Conservation (phyloP, 495 filamentous ascomycete species). For the Penicillium pulvis region DNA sequence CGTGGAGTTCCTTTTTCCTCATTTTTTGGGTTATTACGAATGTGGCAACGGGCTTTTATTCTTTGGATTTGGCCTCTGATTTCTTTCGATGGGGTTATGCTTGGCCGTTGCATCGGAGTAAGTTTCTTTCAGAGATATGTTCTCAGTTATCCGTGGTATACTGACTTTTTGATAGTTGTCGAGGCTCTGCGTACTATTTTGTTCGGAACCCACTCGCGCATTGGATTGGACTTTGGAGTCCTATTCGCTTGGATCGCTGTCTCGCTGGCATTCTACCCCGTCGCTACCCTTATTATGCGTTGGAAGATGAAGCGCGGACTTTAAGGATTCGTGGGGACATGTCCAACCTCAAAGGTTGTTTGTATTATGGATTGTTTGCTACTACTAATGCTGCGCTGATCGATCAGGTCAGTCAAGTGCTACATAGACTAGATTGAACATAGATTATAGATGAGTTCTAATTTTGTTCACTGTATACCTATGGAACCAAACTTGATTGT, state of each 20-base stretch:
- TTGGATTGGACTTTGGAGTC: constrained; percentile 66
- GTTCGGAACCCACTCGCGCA: constrained; percentile 62
- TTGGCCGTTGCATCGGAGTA: constrained; percentile 69
- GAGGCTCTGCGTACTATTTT: constrained; percentile 62
- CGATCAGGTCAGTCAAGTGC: too few species aligned
- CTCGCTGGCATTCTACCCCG: constrained; percentile 59
- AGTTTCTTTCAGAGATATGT: constrained; percentile 14
- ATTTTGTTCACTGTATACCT: not conserved
- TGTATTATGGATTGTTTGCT: not conserved
- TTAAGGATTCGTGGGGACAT: not conserved
- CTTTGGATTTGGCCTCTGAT: constrained; percentile 55
- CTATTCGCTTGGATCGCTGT: constrained; percentile 62
- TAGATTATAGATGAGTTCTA: not conserved
- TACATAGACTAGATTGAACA: too few species aligned
- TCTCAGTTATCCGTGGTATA: constrained; percentile 1
- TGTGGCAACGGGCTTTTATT: constrained; percentile 65
- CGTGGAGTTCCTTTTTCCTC: constrained; percentile 69
- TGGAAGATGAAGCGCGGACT: constrained; percentile 54
- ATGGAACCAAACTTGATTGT: not conserved
- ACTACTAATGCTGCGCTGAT: too few species aligned
- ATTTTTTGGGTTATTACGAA: constrained; percentile 81
- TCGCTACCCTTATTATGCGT: constrained; percentile 60
- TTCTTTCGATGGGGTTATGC: constrained; percentile 73
- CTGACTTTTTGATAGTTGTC: constrained; percentile 49
- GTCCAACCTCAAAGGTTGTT: not conserved